Conservation (phyloP, 305 asterid species). For the Fraxinus floribunda region DNA sequence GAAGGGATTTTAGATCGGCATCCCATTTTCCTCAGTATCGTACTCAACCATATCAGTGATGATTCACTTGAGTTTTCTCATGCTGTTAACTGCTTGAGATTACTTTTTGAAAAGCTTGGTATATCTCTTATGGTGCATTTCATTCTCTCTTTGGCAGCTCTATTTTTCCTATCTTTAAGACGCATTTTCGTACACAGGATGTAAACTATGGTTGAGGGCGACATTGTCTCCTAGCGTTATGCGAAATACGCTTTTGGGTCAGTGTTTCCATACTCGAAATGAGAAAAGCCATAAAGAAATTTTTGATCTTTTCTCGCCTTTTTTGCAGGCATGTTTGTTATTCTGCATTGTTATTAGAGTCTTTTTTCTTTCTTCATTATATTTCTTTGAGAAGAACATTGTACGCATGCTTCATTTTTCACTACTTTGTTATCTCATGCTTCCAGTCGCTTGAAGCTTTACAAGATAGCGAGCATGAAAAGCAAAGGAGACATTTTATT, state of each 20-base stretch:
- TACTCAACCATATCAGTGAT: slow-evolving; percentile 89
- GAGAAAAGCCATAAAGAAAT: slow-evolving; percentile 99
- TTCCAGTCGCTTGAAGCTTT: slow-evolving; percentile 96
- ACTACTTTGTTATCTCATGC: slow-evolving; percentile 25
- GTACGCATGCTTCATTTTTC: slow-evolving; percentile 22
- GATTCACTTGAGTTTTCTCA: slow-evolving; percentile 91
- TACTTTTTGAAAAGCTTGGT: slow-evolving; percentile 97
- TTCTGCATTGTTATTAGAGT: slow-evolving; percentile 18
- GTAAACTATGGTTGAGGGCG: slow-evolving; percentile 96
- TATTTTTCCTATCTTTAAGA: slow-evolving; percentile 21
- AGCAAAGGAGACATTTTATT: slow-evolving; percentile 87
- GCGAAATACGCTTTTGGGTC: slow-evolving; percentile 96
- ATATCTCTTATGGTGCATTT: slow-evolving; percentile 26
- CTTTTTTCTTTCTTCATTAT: slow-evolving; percentile 9
- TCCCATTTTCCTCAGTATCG: slow-evolving; percentile 92
- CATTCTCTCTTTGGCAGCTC: slow-evolving; percentile 23
- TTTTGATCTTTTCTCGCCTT: slow-evolving; percentile 96
- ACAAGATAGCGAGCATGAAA: slow-evolving; percentile 98
- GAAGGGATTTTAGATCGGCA: slow-evolving; percentile 95
- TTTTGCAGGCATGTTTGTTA: slow-evolving; percentile 75
- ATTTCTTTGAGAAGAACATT: slow-evolving; percentile 9
- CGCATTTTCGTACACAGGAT: slow-evolving; percentile 52
- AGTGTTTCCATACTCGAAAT: slow-evolving; percentile 95
- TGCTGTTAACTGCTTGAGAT: slow-evolving; percentile 91
- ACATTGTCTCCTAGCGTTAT: slow-evolving; percentile 92